phyloP scores from a whole-genome alignment of 495 filamentous ascomycete genomes.

The Saxispiralis lemnorum region DNA sequence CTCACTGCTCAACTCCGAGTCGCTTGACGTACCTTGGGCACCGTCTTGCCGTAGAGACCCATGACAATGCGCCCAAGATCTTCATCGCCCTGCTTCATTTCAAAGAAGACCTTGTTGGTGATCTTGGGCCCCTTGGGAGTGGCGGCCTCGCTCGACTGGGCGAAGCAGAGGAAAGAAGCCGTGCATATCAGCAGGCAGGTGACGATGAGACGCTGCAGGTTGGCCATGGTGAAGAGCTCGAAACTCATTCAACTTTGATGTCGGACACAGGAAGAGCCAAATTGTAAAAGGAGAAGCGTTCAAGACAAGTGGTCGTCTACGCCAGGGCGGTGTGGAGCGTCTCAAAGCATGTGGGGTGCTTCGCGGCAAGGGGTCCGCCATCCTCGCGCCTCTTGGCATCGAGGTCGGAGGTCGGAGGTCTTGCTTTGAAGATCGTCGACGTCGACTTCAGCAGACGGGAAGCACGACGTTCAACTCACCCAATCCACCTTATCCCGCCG shows the following conservation, averaged over 20 bases:
- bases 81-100: conserved; percentile 81
- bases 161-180: conserved; percentile 52
- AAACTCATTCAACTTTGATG: not conserved
- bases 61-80: conserved; percentile 71
- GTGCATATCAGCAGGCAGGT: conserved; percentile 48
- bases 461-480: too few species aligned
- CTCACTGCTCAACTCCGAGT: not conserved
- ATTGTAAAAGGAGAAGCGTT: too few species aligned
- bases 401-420: too few species aligned
- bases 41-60: conserved; percentile 93
- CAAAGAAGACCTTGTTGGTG: conserved; percentile 38
- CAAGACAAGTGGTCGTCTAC: too few species aligned
- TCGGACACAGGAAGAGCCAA: too few species aligned
- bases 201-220: conserved; percentile 1
- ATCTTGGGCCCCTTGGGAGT: conserved; percentile 78
- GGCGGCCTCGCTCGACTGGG: conserved; percentile 45
- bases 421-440: too few species aligned
- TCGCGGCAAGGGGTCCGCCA: too few species aligned
- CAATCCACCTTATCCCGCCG: too few species aligned
- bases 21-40: conserved; percentile 50
- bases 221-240: conserved; percentile 27
- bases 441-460: too few species aligned
- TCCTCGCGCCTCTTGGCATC: too few species aligned
- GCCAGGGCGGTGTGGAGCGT: too few species aligned
- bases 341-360: too few species aligned